Base-by-base conservation (phyloP, 2,329 filamentous ascomycete genomes). In the Monilinia polystroma region DNA sequence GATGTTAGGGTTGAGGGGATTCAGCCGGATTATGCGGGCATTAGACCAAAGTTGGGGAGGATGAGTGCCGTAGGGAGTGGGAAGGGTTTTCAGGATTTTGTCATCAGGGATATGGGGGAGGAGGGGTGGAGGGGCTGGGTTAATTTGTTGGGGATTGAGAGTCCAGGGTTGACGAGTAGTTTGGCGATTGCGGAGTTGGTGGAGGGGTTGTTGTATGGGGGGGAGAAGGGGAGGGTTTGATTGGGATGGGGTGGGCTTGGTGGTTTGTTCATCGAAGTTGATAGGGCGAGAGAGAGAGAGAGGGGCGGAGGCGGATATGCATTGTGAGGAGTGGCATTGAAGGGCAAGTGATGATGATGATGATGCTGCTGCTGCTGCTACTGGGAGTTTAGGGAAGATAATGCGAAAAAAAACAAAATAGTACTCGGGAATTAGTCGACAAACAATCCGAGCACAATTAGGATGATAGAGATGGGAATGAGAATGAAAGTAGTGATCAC, bases 101-200 rank as follows among this genome's bases (percentile, higher is more conserved):
- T 91, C 20, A 89, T 99, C 56, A 79, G 83, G 68, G 45, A 60
- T 49, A 60, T 49, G 57, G 86, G 84, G 72, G 93, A 97, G 78
- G 85, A 92, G 1, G 93, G 90, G 0, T 93, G 86, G 73, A 80
- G 85, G 2, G 93, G 92, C 2, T 97, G 94, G 84, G 84, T 98
- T 11, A 97, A 97, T 80, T 76, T 98, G 71, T 76, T 98, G 72
- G 94, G 93, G 0, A 97, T 97, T 72, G 94, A 98, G 81, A 96
- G 92, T 78, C 94, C 94, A 0, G 94, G 94, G 5, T 79, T 98
- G 77, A 98, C 94, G 57, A 95, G 91, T 77, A 87, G 85, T 72
- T 79, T 98, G 79, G 93, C 93, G 1, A 94, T 97, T 78, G 93
- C 84, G 4, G 91, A 96, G 75, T 84, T 85, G 81, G 93, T 97